phyloP scores from a whole-genome alignment of 768 basidiomycete species.

The Myochromella boudieri region DNA sequence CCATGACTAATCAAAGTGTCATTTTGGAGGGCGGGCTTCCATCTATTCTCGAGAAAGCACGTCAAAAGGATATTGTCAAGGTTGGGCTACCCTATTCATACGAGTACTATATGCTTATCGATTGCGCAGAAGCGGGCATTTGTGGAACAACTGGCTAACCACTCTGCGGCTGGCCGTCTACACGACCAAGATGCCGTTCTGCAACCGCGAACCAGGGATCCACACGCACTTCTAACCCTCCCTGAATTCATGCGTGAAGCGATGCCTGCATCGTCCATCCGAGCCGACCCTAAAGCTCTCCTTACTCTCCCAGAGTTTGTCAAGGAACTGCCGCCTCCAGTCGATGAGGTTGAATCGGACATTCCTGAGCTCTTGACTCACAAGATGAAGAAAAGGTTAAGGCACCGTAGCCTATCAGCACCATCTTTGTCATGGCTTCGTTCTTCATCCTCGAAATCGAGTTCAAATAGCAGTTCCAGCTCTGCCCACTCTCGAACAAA shows the following conservation, averaged over 20 bases:
- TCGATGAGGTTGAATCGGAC: slow-evolving; percentile 15
- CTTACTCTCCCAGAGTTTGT: slow-evolving; percentile 62
- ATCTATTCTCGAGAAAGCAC: slow-evolving; percentile 51
- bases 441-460: slow-evolving; percentile 30
- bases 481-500: slow-evolving; percentile 18
- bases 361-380: slow-evolving; percentile 11
- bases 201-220: slow-evolving; percentile 43
- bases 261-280: slow-evolving; percentile 33
- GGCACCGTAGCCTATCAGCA: slow-evolving; percentile 57
- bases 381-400: slow-evolving; percentile 32
- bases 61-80: slow-evolving; percentile 61
- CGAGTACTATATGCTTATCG: too few species aligned
- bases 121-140: slow-evolving; percentile 66
- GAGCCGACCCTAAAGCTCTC: slow-evolving; percentile 44
- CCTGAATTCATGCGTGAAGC: slow-evolving; percentile 66
- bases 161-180: slow-evolving; percentile 72
- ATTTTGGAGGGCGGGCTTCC: slow-evolving; percentile 62
- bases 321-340: slow-evolving; percentile 41
- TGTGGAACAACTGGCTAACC: slow-evolving; percentile 69
- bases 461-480: slow-evolving; percentile 7
- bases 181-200: slow-evolving; percentile 78
- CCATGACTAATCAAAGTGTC: slow-evolving; percentile 69
- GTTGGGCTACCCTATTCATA: too few species aligned
- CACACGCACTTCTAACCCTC: slow-evolving; percentile 51
- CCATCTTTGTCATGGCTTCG: slow-evolving; percentile 64